Evolutionary conservation across 1,284 basidiomycete species (phyloP).

Genomic region (Anthracocystis setariae): DNA sequence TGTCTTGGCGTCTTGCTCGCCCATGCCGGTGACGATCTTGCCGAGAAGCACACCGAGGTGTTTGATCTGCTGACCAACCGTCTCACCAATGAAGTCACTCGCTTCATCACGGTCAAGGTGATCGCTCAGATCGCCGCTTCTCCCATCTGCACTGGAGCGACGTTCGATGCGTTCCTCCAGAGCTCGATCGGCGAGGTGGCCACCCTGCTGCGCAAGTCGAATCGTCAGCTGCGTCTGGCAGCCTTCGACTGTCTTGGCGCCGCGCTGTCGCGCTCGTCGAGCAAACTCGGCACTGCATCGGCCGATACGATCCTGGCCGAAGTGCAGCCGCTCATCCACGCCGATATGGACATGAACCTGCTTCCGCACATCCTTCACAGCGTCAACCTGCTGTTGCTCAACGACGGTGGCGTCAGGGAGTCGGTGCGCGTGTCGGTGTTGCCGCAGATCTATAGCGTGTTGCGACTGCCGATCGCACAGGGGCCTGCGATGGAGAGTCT

Average conservation of each 20-base stretch:
- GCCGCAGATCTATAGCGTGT: constrained; percentile 76
- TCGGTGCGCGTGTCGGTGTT: constrained; percentile 70
- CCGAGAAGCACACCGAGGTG: constrained; percentile 66
- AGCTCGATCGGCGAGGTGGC: constrained; percentile 80
- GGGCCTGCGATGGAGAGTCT: constrained; percentile 81
- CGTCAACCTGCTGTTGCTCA: constrained; percentile 45
- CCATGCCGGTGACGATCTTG: constrained; percentile 78
- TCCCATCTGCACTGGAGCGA: constrained; percentile 66
- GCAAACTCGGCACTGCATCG: constrained; percentile 29
- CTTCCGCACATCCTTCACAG: constrained; percentile 49
- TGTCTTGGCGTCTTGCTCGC: constrained; percentile 86
- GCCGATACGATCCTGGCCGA: constrained; percentile 49
- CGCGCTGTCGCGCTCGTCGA: constrained; percentile 75
- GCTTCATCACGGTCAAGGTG: constrained; percentile 70
- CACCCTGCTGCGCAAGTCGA: constrained; percentile 80
- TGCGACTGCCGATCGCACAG: constrained; percentile 81
- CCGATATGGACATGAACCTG: constrained; percentile 56
- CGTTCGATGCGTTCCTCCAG: constrained; percentile 79
- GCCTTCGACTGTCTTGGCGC: constrained; percentile 82
- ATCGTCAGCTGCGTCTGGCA: constrained; percentile 80
- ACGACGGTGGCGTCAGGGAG: constrained; percentile 26
- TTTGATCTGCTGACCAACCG: constrained; percentile 79
- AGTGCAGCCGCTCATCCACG: constrained; percentile 51
- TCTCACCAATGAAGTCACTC: constrained; percentile 74
- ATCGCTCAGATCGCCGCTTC: constrained; percentile 70